A percentile compares a stretch with the other conserved stretches of the same genome.
Conservation (phyloP, 495 filamentous ascomycete species). For the Penicillium cinerascens region DNA sequence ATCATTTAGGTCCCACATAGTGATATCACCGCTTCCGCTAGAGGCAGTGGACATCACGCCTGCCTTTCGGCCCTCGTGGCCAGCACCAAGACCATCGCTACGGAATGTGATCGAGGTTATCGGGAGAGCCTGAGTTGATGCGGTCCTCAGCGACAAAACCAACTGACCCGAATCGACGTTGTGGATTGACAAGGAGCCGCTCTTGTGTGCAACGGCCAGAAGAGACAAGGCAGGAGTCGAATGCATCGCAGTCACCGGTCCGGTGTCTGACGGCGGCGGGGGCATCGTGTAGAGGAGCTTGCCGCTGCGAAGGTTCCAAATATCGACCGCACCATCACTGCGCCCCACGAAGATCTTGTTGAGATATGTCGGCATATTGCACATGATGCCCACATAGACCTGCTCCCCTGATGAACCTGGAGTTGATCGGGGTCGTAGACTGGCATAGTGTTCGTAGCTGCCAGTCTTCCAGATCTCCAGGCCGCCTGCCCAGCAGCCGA, state of each 20-base stretch:
- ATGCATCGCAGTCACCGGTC: slow-evolving; percentile 76
- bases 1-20: slow-evolving; percentile 91
- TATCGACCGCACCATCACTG: slow-evolving; percentile 83
- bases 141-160: slow-evolving; percentile 61
- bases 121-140: slow-evolving; percentile 45
- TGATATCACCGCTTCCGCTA: slow-evolving; percentile 72
- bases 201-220: slow-evolving; percentile 82
- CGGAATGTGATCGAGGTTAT: slow-evolving; percentile 87
- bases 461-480: slow-evolving; percentile 86
- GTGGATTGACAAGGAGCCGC: slow-evolving; percentile 72
- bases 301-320: slow-evolving; percentile 93
- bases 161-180: slow-evolving; percentile 73
- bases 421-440: slow-evolving; percentile 52
- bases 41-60: slow-evolving; percentile 86
- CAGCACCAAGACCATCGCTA: slow-evolving; percentile 85
- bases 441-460: slow-evolving; percentile 88
- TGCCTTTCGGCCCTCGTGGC: slow-evolving; percentile 73
- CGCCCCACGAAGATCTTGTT: slow-evolving; percentile 93
- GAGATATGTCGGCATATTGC: slow-evolving; percentile 85
- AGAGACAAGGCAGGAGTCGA: slow-evolving; percentile 78
- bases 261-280: slow-evolving; percentile 60
- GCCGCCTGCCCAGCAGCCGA: slow-evolving; percentile 69
- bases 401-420: slow-evolving; percentile 43
- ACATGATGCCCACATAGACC: slow-evolving; percentile 67
- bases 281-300: slow-evolving; percentile 83